Percentiles rank a stretch among this genome's conserved stretches.
Evolutionary conservation across 345 rosid genomes (phyloP).

Genomic region (Heritiera littoralis): DNA sequence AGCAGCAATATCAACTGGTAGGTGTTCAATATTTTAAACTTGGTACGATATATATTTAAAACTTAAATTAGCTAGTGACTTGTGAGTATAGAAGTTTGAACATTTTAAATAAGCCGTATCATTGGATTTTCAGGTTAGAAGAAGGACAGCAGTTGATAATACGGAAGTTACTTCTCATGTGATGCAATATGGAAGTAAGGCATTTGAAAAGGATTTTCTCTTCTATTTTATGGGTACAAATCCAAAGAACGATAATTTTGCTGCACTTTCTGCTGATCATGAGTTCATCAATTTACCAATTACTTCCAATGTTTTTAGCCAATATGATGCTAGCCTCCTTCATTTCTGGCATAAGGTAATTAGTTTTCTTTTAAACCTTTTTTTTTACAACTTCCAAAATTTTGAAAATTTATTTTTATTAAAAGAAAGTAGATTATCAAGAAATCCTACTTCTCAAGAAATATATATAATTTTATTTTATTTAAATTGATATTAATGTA

Average conservation of each 20-base stretch:
- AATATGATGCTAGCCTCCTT: conserved; percentile 90
- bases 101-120: no score
- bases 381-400: background rate
- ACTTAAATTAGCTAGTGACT: no score
- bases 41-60: no score
- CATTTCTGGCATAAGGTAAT: conserved; percentile 92
- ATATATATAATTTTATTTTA: no score
- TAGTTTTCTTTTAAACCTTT: background rate
- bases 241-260: conserved; percentile 82
- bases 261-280: conserved; percentile 43
- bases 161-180: conserved; percentile 73
- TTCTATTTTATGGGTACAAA: conserved; percentile 80
- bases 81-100: no score
- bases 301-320: conserved; percentile 68
- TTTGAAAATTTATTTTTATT: background rate
- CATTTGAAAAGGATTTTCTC: conserved; percentile 52
- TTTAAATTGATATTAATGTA: conserved; percentile 28
- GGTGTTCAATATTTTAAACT: conserved; percentile 17
- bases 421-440: no score
- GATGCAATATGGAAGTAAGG: conserved; percentile 83
- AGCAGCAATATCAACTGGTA: conserved; percentile 87
- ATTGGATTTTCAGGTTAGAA: conserved; percentile 59
- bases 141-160: conserved; percentile 55
- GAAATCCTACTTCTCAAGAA: no score
- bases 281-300: conserved; percentile 47